phyloP scores from a whole-genome alignment of 176 grass and related monocot genomes.

The Canna indica region DNA sequence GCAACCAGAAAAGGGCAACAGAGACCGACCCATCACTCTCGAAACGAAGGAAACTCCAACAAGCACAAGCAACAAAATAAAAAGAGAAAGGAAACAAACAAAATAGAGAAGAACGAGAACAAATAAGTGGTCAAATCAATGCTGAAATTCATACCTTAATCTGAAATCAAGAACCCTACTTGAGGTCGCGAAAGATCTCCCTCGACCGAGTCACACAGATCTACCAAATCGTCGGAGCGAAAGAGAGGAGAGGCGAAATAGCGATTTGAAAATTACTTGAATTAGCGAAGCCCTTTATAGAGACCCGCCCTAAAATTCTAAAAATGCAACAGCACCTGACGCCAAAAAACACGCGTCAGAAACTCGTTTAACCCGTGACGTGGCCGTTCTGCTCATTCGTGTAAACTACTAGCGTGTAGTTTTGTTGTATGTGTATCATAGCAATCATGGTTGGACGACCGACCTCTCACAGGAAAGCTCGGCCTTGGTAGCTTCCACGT shows the following conservation, averaged over 20 bases:
- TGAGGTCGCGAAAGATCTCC: not conserved
- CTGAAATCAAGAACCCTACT: not conserved
- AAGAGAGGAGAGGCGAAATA: not conserved
- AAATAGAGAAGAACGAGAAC: too few relatives aligned
- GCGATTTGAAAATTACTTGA: too few relatives aligned
- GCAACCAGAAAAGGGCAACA: not conserved
- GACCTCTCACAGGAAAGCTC: not conserved
- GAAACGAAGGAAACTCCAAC: not conserved
- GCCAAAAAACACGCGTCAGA: not conserved
- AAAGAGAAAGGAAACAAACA: not conserved
- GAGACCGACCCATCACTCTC: conserved; percentile 1
- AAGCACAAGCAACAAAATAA: not conserved
- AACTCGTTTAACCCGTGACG: not conserved
- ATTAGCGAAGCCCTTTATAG: not conserved
- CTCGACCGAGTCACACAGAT: not conserved
- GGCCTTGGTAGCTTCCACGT: not conserved
- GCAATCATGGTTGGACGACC: not conserved
- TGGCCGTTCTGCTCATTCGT: not conserved
- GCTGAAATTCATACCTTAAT: not conserved
- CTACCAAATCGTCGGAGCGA: not conserved
- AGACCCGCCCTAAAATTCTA: not conserved
- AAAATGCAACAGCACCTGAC: not conserved
- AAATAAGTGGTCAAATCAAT: not conserved
- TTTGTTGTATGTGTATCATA: not conserved
- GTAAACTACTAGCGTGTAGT: not conserved